These are phyloP conservation scores for Sordariomycetes sp. DNA, from an alignment of 2,329 filamentous ascomycete genomes.

Conservation along the genomic window DNA sequence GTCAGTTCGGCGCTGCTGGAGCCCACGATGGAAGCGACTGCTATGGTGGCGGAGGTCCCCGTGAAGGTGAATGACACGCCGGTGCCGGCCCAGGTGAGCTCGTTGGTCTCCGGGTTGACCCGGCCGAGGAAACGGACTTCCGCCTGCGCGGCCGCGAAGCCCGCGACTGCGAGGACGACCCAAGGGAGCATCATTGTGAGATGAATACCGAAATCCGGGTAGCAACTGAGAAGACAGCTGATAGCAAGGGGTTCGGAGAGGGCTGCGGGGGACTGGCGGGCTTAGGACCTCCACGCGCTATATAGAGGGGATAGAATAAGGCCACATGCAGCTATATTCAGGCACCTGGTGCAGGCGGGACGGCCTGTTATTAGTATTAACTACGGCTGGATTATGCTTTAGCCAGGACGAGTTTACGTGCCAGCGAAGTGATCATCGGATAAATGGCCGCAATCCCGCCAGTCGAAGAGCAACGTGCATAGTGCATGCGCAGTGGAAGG, in stretches of 20 bases:
- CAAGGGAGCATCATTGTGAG: neutral
- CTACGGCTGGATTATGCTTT: too few relatives aligned
- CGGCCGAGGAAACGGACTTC: slow-evolving; percentile 20
- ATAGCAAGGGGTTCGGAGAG: neutral
- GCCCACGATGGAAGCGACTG: slow-evolving; percentile 17
- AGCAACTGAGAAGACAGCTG: neutral
- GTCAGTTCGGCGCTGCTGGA: slow-evolving; percentile 20
- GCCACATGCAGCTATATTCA: neutral
- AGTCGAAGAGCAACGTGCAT: too few relatives aligned
- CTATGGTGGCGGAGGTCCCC: slow-evolving; percentile 25
- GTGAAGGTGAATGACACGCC: slow-evolving; percentile 28
- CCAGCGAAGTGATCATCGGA: too few relatives aligned
- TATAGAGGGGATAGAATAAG: neutral
- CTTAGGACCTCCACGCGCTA: neutral
- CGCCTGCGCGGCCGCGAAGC: neutral
- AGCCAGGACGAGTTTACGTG: too few relatives aligned
- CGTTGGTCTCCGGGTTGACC: slow-evolving; percentile 27
- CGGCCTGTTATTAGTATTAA: too few relatives aligned
- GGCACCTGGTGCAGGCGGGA: too few relatives aligned
- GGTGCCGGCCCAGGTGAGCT: slow-evolving; percentile 32
- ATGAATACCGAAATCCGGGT: neutral
- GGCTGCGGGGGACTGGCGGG: neutral
- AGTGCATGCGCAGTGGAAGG: too few relatives aligned
- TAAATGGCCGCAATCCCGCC: too few relatives aligned
- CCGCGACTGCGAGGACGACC: neutral